phyloP scores from a whole-genome alignment of 2,329 filamentous ascomycete species.

The Boeremia lycopersici region DNA sequence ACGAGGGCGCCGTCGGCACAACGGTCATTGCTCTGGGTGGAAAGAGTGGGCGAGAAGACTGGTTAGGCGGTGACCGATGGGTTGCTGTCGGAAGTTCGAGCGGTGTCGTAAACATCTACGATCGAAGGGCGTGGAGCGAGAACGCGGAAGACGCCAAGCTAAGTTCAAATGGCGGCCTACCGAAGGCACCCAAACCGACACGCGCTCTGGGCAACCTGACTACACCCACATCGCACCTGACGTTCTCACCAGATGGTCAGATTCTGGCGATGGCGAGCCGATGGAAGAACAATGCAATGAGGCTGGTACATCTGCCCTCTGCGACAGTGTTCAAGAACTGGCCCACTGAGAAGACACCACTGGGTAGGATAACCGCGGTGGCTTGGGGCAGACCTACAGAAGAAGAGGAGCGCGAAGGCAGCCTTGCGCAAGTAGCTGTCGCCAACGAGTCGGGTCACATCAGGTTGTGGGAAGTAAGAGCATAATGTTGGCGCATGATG shows the following conservation, averaged over 20 bases:
- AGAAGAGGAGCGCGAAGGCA: constrained; percentile 67
- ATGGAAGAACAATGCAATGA: constrained; percentile 86
- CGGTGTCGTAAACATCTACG: constrained; percentile 93
- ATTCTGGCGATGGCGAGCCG: constrained; percentile 83
- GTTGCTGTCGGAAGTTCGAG: constrained; percentile 84
- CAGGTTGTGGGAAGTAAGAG: constrained; percentile 75
- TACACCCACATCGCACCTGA: constrained; percentile 78
- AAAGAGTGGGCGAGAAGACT: constrained; percentile 61
- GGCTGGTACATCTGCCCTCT: constrained; percentile 85
- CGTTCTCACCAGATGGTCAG: constrained; percentile 89
- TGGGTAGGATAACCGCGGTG: constrained; percentile 76
- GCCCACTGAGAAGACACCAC: constrained; percentile 87
- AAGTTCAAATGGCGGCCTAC: constrained; percentile 57
- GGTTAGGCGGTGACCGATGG: constrained; percentile 82
- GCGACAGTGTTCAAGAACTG: constrained; percentile 97
- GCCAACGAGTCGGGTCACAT: constrained; percentile 90
- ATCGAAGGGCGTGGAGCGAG: constrained; percentile 69
- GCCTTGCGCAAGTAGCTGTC: constrained; percentile 69
- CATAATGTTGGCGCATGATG: constrained; percentile 11
- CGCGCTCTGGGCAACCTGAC: constrained; percentile 83
- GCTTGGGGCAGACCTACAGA: constrained; percentile 53
- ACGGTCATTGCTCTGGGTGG: constrained; percentile 83
- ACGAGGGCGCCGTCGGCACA: constrained; percentile 86
- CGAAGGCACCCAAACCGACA: constrained; percentile 71
- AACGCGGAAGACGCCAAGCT: constrained; percentile 22